Base-by-base conservation (phyloP, 495 filamentous ascomycete species). In the Penicillium silybi region DNA sequence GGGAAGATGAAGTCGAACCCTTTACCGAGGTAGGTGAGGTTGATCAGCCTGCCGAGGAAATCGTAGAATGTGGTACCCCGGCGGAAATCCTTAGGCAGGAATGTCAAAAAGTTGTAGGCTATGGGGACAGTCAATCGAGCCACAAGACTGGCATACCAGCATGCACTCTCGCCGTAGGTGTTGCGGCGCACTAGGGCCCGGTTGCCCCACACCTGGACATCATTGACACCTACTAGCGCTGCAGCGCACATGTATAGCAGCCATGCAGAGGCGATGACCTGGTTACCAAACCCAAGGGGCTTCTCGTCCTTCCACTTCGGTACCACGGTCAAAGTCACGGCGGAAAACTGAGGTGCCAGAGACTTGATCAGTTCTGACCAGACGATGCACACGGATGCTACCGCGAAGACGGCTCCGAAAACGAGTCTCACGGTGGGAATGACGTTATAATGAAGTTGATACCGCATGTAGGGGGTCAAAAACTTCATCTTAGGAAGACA, bases 131-230 rank as follows among this genome's bases (percentile, higher is more conserved):
- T 95, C 26, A 98, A 79, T 45, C 88, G 85, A 8, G 93, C 92
- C 23, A 96, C 87, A 56, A 96, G 88, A 25, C 85, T 83, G 9
- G 90, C 85, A 68, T 96, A 98, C 89, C 93, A 98, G 52, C 90
- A 92, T 4, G 93, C 93, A 44, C 85, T 89, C 65, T 96, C 92
- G 29, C 83, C 84, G 46, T 92, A 92, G 0, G 93, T 98, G 56
- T 91, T 92, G 50, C 93, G 84, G 41, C 81, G 85, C 37, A 97
- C 92, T 15, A 98, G 75, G 1, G 92, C 92, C 20, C 93, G 83
- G 43, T 92, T 92, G 46, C 93, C 86, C 93, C 93, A 98, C 25
- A 96, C 88, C 61, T 92, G 92, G 59, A 92, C 89, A 57, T 92
- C 88, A 37, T 83, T 86, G 55, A 98, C 82, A 32, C 89, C 90